Base-by-base conservation (phyloP, 371 early-diverging fungal genomes). In the Mortierella sp. region DNA sequence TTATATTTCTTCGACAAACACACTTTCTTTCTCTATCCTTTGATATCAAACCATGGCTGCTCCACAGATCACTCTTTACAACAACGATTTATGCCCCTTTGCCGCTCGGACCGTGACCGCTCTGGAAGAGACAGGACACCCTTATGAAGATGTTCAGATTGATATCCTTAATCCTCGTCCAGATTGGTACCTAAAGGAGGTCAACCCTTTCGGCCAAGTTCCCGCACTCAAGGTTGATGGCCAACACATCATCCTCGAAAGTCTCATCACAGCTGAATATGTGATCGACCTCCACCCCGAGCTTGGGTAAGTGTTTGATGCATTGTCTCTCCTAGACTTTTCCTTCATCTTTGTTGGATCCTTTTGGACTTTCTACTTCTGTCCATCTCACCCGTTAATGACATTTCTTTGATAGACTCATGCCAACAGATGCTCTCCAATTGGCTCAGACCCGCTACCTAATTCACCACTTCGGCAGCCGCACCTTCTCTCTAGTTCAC, bases 391-490 rank as follows among this genome's bases (percentile, higher is more conserved):
- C n/a, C n/a, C n/a, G n/a, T n/a, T n/a, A n/a, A n/a, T n/a, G n/a
- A 25, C 57, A 48, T 23, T n/a, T 21, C 25, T 23, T 21, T 21
- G n/a, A 37, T 28, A 72, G 74, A 9, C 74, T 73, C 45, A 25
- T 63, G 21, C 74, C 74, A 2, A 50, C 11, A 4, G 64, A 73
- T 23, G 47, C 74, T 18, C 51, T 67, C 15, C 74, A 73, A 50
- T 59, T 63, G 14, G 74, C 74, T 5, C 68, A 73, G 45, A 63
- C 56, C 28, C 67, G 68, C 23, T 73, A 73, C 19, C 21, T 73
- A 30, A 64, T 73, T 28, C 68, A 73, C 28, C 74, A 73, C 47
- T 73, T 57, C 67, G 59, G 60, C n/a, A 23, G 57, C 12, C 68
- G 60, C 29, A 63, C 64, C 16, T 46, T 63, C 4, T 64, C 74